Evolutionary conservation across 2,329 filamentous ascomycete genomes (phyloP), one percentile per base, ranked within the genome.

Genomic region (Scolecobasidium constrictum): DNA sequence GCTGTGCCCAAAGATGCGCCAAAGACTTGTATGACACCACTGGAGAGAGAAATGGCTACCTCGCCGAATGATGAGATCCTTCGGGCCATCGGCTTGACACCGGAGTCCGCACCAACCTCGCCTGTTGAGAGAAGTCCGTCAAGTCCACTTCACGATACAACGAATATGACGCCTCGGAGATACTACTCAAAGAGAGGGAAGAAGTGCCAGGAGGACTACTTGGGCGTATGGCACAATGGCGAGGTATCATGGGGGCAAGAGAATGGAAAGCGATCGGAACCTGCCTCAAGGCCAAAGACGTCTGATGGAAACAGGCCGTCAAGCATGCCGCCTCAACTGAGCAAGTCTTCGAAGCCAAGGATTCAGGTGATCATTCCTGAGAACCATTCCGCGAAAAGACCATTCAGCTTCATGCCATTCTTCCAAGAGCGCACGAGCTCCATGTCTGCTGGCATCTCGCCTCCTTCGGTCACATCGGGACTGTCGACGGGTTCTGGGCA

Each of bases 211-310:
- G 15, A 28, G 13, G 53, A 50, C 23, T 48, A 50, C 28, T 60
- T 69, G 46, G 66, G 65, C 4, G 54, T 63, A 3, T 70, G 66
- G 59, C 63, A 60, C 40, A 54, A 68, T 49, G 67, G 66, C 4
- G 58, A 58, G 26, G 59, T 63, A 20, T 56, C 64, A 40, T 69
- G 65, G 64, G 60, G 61, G 19, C 48, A 52, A 13, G 41, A 46
- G 7, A 17, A 13, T 21, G 17, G 35, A 5, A 12, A 54, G 23
- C 43, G 50, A 20, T 51, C 53, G 33, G 40, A 42, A 20, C 18
- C 19, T 15, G 31, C 28, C 4, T 22, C 16, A 19, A 40, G 38
- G 17, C 19, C 33, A 5, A 36, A 17, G 19, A 4, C 33, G 23
- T 17, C 18, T 9, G 19, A 16, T 16, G 37, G 19, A 13, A 12